These are phyloP conservation scores for Beauveria varroae DNA, from an alignment of 2,329 filamentous ascomycete genomes.

Conservation along the genomic window DNA sequence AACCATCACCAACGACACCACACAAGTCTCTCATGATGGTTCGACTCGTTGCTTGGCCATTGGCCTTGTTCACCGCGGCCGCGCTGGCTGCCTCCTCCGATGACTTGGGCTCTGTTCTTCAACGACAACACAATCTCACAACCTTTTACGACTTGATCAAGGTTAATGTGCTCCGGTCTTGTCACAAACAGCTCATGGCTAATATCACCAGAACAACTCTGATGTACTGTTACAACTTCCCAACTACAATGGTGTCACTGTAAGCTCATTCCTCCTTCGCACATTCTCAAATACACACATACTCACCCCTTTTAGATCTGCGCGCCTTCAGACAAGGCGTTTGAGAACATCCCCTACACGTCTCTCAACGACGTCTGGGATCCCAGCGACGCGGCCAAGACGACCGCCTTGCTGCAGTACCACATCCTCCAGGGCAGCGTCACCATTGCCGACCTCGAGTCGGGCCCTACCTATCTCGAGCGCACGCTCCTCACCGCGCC, in stretches of 20 bases:
- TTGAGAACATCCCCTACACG: conserved; percentile 46
- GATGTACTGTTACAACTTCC: conserved; percentile 37
- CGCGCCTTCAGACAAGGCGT: conserved; percentile 50
- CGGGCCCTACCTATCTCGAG: conserved; percentile 31
- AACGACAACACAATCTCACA: conserved; percentile 32
- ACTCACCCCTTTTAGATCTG: conserved; percentile 32
- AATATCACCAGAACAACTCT: conserved; percentile 34
- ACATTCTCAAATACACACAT: too few relatives aligned
- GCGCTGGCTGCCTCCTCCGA: conserved; percentile 16
- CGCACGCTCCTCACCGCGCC: conserved; percentile 35
- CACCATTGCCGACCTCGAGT: conserved; percentile 26
- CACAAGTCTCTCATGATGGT: background rate
- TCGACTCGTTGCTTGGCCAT: background rate
- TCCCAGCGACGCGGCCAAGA: conserved; percentile 35
- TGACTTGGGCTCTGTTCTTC: conserved; percentile 33
- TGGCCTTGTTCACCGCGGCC: conserved; percentile 12
- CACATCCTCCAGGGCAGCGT: conserved; percentile 52
- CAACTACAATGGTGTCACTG: conserved; percentile 36
- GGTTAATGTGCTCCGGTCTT: conserved; percentile 19
- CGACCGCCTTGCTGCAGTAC: conserved; percentile 49
- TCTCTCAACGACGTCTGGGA: conserved; percentile 40
- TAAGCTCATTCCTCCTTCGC: conserved; percentile 19
- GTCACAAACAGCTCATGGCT: background rate
- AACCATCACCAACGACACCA: too few relatives aligned
- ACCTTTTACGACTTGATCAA: conserved; percentile 37